A percentile compares a stretch with the other conserved stretches of the same genome.
These are phyloP conservation scores for Blastobotrys raffinosifermentans DNA, from an alignment of 1,139 yeast genomes.

Conservation along the genomic window DNA sequence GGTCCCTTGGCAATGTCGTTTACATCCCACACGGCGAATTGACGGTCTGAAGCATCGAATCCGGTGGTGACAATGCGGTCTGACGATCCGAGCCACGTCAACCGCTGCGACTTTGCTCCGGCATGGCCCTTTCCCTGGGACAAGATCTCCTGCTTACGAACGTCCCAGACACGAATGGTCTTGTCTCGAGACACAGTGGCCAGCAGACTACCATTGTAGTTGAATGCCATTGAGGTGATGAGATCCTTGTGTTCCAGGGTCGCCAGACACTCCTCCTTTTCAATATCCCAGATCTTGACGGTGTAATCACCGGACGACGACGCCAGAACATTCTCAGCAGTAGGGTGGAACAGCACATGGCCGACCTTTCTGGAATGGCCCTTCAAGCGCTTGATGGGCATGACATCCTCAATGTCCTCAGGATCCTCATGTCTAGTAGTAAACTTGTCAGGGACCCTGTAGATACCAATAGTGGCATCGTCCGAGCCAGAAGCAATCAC, in stretches of 20 bases:
- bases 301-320: slow-evolving; percentile 87
- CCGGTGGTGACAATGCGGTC: slow-evolving; percentile 94
- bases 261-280: slow-evolving; percentile 61
- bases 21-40: slow-evolving; percentile 89
- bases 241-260: slow-evolving; percentile 83
- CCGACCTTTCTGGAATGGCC: slow-evolving; percentile 97
- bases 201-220: slow-evolving; percentile 76
- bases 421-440: slow-evolving; percentile 58
- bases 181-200: slow-evolving; percentile 95
- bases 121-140: slow-evolving; percentile 86
- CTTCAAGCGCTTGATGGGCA: slow-evolving; percentile 59
- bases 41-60: slow-evolving; percentile 91
- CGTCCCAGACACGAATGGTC: slow-evolving; percentile 85
- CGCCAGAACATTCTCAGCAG: slow-evolving; percentile 79
- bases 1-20: slow-evolving; percentile 71
- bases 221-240: slow-evolving; percentile 86
- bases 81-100: slow-evolving; percentile 82
- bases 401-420: slow-evolving; percentile 61
- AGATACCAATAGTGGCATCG: slow-evolving; percentile 80
- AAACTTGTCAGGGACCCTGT: slow-evolving; percentile 81
- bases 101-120: slow-evolving; percentile 87
- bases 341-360: slow-evolving; percentile 85
- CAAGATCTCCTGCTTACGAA: slow-evolving; percentile 63
- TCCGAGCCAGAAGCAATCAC: slow-evolving; percentile 83
- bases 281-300: slow-evolving; percentile 85